Evolutionary conservation across 768 basidiomycete genomes (phyloP).

Genomic region (Tremella mesenterica): DNA sequence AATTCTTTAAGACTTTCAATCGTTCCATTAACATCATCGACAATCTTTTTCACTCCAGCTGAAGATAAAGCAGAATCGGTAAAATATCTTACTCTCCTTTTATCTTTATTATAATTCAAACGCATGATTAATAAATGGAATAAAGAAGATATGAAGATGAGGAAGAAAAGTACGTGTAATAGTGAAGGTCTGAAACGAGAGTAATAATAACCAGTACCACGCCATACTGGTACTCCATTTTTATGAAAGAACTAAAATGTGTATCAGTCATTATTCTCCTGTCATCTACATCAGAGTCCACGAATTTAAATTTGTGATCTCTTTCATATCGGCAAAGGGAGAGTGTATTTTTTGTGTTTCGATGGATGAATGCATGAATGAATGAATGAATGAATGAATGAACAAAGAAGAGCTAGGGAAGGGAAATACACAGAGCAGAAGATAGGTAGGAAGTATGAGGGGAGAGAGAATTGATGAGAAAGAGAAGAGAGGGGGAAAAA

Average conservation of each 20-base stretch:
- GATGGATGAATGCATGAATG: not conserved
- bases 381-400: not conserved
- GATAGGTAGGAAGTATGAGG: not conserved
- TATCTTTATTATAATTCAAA: slow-evolving; percentile 67
- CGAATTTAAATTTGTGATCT: no score
- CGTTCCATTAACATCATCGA: not conserved
- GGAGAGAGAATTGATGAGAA: not conserved
- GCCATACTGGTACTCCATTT: slow-evolving; percentile 94
- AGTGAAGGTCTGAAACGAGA: slow-evolving; percentile 90
- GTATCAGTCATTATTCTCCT: not conserved
- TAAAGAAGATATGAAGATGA: slow-evolving; percentile 64
- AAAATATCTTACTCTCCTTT: slow-evolving; percentile 54
- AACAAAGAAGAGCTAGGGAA: not conserved
- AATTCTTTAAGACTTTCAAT: not conserved
- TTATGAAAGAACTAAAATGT: slow-evolving; percentile 65
- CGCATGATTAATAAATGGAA: slow-evolving; percentile 73
- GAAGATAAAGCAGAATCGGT: slow-evolving; percentile 16
- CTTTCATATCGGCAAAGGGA: no score
- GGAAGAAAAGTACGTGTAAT: slow-evolving; percentile 66
- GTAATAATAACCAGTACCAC: slow-evolving; percentile 95
- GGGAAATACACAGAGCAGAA: not conserved
- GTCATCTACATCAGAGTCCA: no score
- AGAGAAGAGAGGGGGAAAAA: not conserved
- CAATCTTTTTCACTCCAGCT: slow-evolving; percentile 13
- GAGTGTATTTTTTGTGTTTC: not conserved